These are phyloP conservation scores for Paspalum notatum DNA, from an alignment of 176 grass and related monocot genomes.

Conservation along the genomic window DNA sequence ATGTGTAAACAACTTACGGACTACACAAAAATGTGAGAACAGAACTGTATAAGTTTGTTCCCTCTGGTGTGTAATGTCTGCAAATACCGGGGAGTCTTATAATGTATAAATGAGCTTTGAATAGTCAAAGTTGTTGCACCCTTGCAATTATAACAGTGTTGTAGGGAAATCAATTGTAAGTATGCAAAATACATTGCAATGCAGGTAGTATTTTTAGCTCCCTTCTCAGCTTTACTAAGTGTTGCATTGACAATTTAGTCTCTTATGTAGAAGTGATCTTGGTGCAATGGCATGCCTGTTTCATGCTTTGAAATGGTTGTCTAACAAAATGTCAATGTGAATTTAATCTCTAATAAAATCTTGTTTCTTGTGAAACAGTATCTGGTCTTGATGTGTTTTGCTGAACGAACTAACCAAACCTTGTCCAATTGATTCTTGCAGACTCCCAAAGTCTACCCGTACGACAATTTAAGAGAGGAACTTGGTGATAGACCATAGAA, in stretches of 20 bases:
- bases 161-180: not conserved
- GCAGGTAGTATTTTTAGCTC: not conserved
- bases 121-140: not conserved
- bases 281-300: not conserved
- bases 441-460: constrained; percentile 98
- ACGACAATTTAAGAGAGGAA: constrained; percentile 79
- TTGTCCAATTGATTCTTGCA: constrained; percentile 37
- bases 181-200: not conserved
- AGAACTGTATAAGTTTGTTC: not conserved
- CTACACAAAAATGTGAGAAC: not conserved
- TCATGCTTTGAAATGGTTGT: not conserved
- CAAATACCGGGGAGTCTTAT: not conserved
- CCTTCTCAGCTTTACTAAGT: not conserved
- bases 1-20: not conserved
- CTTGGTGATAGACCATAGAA: constrained; percentile 72
- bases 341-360: not conserved
- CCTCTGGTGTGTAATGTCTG: not conserved
- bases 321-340: not conserved
- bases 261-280: not conserved
- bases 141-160: not conserved
- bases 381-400: constrained; percentile 3
- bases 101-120: not conserved
- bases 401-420: constrained; percentile 7
- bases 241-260: not conserved
- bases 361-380: not conserved